These are phyloP conservation scores for Cylindrotheca closterium DNA, from an alignment of 108 stramenopile species.

Conservation along the genomic window DNA sequence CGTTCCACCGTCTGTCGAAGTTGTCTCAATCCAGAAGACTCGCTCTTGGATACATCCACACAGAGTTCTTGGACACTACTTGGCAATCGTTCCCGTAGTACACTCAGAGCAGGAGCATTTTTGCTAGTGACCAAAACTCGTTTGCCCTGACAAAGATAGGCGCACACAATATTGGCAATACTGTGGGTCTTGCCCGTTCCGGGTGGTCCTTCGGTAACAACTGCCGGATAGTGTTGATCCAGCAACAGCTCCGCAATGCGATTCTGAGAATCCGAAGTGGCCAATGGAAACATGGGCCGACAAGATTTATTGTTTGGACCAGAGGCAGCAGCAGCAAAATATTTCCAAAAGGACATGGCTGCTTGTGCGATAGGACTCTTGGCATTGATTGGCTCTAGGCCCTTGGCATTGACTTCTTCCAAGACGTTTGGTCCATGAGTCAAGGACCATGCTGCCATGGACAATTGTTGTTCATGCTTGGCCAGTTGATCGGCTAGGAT, in stretches of 20 bases:
- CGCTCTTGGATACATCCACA: conserved; percentile 56
- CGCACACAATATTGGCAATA: conserved; percentile 65
- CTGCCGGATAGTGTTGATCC: conserved; percentile 39
- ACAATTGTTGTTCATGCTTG: conserved; percentile 10
- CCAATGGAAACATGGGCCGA: conserved; percentile 41
- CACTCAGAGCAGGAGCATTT: conserved; percentile 53
- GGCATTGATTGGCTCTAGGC: background rate
- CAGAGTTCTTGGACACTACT: conserved; percentile 43
- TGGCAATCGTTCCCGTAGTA: conserved; percentile 51
- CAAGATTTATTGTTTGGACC: background rate
- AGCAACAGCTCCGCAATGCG: conserved; percentile 51
- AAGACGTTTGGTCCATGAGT: conserved; percentile 51
- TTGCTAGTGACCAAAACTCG: conserved; percentile 63
- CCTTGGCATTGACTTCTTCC: conserved; percentile 7
- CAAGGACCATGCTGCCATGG: conserved; percentile 47
- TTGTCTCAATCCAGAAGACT: conserved; percentile 52
- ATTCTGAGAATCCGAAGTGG: conserved; percentile 54
- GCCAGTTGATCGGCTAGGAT: conserved; percentile 35
- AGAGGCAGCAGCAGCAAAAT: background rate
- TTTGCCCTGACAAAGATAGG: conserved; percentile 58
- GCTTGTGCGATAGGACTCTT: no score
- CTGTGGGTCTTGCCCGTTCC: conserved; percentile 46
- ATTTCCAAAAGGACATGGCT: conserved; percentile 1
- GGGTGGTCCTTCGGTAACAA: conserved; percentile 53
- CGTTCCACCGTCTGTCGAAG: conserved; percentile 63